Conservation (phyloP, 192 early-diverging fungal genomes). For the Entophlyctis luteolus region DNA sequence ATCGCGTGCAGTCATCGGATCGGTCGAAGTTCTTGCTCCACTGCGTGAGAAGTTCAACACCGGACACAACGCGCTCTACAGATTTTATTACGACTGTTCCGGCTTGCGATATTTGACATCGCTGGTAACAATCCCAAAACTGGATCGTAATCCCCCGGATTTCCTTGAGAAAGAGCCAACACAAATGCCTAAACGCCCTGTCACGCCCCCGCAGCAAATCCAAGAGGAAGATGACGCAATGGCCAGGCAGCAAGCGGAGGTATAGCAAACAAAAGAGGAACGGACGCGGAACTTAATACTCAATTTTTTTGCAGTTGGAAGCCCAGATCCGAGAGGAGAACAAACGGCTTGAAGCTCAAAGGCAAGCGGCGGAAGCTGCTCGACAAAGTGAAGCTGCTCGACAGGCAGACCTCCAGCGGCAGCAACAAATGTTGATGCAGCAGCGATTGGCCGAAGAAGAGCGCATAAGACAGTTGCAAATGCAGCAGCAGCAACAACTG, state of each 20-base stretch:
- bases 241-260: slow-evolving; percentile 42
- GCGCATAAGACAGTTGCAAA: slow-evolving; percentile 69
- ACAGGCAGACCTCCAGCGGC: slow-evolving; percentile 66
- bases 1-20: slow-evolving; percentile 48
- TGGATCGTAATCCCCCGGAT: slow-evolving; percentile 77
- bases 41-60: slow-evolving; percentile 81
- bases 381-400: slow-evolving; percentile 54
- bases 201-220: slow-evolving; percentile 46
- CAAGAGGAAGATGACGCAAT: slow-evolving; percentile 59
- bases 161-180: slow-evolving; percentile 72
- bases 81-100: slow-evolving; percentile 89
- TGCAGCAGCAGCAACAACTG: slow-evolving; percentile 55
- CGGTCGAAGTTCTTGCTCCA: slow-evolving; percentile 82
- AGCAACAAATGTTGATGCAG: slow-evolving; percentile 70
- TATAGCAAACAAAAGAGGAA: slow-evolving; percentile 33
- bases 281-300: background rate
- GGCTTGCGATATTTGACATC: slow-evolving; percentile 88
- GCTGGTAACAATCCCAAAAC: slow-evolving; percentile 81
- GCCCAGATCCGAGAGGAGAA: slow-evolving; percentile 29
- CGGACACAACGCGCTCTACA: slow-evolving; percentile 79
- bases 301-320: slow-evolving; percentile 14
- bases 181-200: slow-evolving; percentile 46
- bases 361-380: slow-evolving; percentile 53
- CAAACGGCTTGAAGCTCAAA: slow-evolving; percentile 26
- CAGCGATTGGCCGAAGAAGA: slow-evolving; percentile 71